Conservation (phyloP, 495 filamentous ascomycete genomes). For the Hyaloscypha variabilis region DNA sequence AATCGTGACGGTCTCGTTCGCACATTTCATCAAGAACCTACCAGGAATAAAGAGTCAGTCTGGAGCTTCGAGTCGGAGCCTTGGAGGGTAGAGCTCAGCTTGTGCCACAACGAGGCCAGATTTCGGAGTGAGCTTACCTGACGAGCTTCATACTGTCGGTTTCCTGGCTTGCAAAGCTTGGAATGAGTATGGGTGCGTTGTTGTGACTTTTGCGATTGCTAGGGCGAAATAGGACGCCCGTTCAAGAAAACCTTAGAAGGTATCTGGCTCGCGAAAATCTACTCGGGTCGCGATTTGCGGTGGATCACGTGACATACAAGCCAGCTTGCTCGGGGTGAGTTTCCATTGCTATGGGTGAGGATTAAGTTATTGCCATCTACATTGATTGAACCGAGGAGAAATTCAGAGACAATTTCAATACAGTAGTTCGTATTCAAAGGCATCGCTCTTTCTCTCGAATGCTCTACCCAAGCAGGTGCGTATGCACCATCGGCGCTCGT, state of each 20-base stretch:
- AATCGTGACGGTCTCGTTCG: constrained; percentile 95
- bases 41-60: constrained; percentile 41
- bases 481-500: neutral
- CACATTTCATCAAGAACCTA: constrained; percentile 98
- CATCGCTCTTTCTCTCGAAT: neutral
- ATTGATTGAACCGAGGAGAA: too few species aligned
- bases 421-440: neutral
- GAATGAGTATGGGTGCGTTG: neutral
- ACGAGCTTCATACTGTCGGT: constrained; percentile 89
- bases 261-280: neutral
- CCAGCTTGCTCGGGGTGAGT: too few species aligned
- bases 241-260: neutral
- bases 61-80: constrained; percentile 29
- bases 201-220: neutral
- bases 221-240: neutral
- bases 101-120: constrained; percentile 24
- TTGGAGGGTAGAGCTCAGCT: constrained; percentile 33
- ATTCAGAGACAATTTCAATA: too few species aligned
- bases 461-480: neutral
- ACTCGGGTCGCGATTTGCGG: too few species aligned
- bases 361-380: too few species aligned
- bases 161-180: neutral
- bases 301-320: too few species aligned
- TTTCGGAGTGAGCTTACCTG: constrained; percentile 63
- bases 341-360: too few species aligned